These are phyloP conservation scores for Dendrocalamus sinicus DNA, from an alignment of 176 grass and related monocot genomes.

Conservation along the genomic window DNA sequence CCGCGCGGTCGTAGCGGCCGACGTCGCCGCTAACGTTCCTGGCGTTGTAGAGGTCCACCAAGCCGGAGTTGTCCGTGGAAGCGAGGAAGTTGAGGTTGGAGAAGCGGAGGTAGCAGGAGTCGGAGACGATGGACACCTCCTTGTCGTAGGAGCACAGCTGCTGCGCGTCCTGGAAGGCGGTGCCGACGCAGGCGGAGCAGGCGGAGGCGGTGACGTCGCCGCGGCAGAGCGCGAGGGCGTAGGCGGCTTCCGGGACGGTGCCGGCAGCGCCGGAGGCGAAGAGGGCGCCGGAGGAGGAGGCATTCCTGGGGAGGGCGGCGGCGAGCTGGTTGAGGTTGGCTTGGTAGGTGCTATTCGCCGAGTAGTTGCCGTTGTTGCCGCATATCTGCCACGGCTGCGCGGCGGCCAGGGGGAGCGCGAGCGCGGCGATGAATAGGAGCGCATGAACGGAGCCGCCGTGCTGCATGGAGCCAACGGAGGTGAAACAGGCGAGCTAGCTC, in stretches of 20 bases:
- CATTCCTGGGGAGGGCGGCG: constrained; percentile 28
- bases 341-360: constrained; percentile 46
- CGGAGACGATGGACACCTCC: too few relatives aligned
- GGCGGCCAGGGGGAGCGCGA: too few relatives aligned
- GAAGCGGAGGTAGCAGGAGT: too few relatives aligned
- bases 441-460: too few relatives aligned
- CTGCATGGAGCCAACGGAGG: too few relatives aligned
- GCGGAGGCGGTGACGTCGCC: constrained; percentile 35
- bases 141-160: not conserved
- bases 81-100: too few relatives aligned
- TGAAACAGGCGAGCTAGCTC: too few relatives aligned
- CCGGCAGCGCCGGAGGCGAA: constrained; percentile 36
- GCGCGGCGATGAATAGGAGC: too few relatives aligned
- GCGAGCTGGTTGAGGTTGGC: constrained; percentile 55
- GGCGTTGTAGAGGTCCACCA: too few relatives aligned
- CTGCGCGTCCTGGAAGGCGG: not conserved
- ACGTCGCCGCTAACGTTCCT: too few relatives aligned
- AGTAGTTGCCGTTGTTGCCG: constrained; percentile 38
- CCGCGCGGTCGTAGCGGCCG: too few relatives aligned
- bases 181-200: constrained; percentile 47
- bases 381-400: not conserved
- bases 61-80: too few relatives aligned
- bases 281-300: not conserved
- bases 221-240: constrained; percentile 55
- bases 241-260: constrained; percentile 8